phyloP scores from a whole-genome alignment of 2,329 filamentous ascomycete species.

The Cladosporium sp. region DNA sequence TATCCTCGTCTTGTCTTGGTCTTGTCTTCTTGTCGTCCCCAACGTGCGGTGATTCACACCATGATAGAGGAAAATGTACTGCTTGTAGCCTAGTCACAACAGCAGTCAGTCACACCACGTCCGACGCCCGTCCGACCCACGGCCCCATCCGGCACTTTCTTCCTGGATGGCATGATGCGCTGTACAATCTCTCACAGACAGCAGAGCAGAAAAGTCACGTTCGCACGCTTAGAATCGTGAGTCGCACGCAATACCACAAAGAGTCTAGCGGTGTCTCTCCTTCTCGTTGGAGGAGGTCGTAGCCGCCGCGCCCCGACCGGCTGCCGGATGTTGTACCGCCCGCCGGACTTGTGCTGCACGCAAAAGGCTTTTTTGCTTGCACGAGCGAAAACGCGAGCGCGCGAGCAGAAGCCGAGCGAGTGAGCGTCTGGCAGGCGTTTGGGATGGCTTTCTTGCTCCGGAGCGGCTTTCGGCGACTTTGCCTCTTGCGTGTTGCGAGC shows the following conservation, averaged over 20 bases:
- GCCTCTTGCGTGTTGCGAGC: not conserved
- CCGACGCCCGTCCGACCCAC: not conserved
- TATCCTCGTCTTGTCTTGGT: not conserved
- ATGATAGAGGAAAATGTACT: not conserved
- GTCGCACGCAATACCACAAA: not conserved
- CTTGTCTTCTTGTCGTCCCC: no score
- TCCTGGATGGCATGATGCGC: not conserved
- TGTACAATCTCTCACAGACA: not conserved
- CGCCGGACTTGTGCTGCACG: not conserved
- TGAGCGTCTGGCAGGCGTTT: no score
- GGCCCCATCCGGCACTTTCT: slow-evolving; percentile 1
- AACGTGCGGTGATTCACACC: not conserved
- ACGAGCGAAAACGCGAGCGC: not conserved
- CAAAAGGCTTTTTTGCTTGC: not conserved
- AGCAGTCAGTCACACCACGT: not conserved
- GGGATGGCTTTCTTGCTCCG: not conserved
- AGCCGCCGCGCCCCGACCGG: not conserved
- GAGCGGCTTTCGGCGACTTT: slow-evolving; percentile 10
- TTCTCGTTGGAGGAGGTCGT: not conserved
- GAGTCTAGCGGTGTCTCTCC: not conserved
- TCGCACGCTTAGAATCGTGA: not conserved
- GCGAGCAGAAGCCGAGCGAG: slow-evolving; percentile 6
- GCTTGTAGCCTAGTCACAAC: not conserved
- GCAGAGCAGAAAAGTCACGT: not conserved
- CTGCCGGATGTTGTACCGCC: not conserved